Base-by-base conservation (phyloP, 2,329 filamentous ascomycete genomes). In the Colletotrichum tanaceti region DNA sequence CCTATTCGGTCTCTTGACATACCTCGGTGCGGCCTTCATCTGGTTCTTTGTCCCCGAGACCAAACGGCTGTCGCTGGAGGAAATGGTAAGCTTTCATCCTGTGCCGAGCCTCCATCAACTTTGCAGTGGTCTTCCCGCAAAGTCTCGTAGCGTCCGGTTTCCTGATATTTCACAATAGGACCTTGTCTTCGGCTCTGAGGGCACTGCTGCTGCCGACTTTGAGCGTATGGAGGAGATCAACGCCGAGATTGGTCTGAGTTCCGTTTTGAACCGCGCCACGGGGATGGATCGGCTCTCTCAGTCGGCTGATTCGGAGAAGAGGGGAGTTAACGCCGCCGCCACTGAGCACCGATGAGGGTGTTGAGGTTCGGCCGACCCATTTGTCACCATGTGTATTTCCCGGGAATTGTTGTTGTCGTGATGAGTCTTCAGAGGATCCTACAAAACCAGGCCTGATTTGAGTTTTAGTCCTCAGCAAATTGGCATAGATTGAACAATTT, bases 171-270 rank as follows among this genome's bases (percentile, higher is more conserved):
- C 2, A 0, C 1, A 1, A 1, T 44, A 85, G 86, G 90, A 92
- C 72, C 82, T 90, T 20, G 84, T 92, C 47, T 91, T 92, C 72
- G 89, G 89, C 14, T 87, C 85, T 3, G 86, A 89, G 70, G 90
- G 90, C n/a, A 85, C 87, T 3, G 90, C 90, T 0, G 84, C 87
- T 57, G 87, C 89, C 1, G 90, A 93, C 74, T 83, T 86, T 61
- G 89, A 91, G 78, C 85, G 91, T 35, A 93, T 93, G 89, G 84
- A 85, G n/a, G 87, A 91, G 76, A 92, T 93, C 73, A 90, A 92
- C 75, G 80, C 82, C 39, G 90, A 92, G 73, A 89, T 93, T 70
- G 91, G 91, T 0, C 79, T 93, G 2, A 81, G 76, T 1, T 77
- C 77, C 11, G 50, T 66, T 7, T 43, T 69, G 35, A 69, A 69